phyloP scores from a whole-genome alignment of 768 basidiomycete species.

The Russula vinacea region DNA sequence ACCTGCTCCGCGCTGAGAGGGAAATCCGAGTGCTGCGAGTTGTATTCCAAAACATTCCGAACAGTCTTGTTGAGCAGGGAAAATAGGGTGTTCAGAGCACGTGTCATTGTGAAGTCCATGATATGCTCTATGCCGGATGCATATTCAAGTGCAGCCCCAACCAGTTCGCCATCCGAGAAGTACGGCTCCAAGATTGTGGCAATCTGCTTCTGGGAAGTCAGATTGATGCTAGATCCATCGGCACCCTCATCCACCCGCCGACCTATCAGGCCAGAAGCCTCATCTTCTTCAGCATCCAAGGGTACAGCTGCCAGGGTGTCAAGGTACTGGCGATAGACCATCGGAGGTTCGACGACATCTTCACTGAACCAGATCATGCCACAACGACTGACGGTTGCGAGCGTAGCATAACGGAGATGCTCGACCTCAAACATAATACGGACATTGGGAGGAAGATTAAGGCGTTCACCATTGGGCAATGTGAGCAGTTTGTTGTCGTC shows the following conservation, averaged over 20 bases:
- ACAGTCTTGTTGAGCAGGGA: conserved; percentile 95
- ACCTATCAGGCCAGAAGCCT: conserved; percentile 55
- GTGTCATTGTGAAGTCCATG: conserved; percentile 94
- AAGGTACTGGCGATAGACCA: conserved; percentile 91
- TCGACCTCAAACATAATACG: conserved; percentile 99
- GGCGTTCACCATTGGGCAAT: conserved; percentile 94
- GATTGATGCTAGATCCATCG: conserved; percentile 55
- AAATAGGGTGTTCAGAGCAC: conserved; percentile 93
- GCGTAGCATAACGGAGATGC: conserved; percentile 93
- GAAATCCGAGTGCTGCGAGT: conserved; percentile 92
- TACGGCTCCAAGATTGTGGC: conserved; percentile 73
- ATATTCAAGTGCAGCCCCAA: conserved; percentile 71
- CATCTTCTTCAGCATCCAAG: conserved; percentile 89
- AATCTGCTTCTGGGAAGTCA: conserved; percentile 73
- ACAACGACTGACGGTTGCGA: conserved; percentile 98
- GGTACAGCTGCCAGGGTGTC: conserved; percentile 68
- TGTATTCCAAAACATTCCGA: conserved; percentile 92
- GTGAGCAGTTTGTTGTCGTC: conserved; percentile 99
- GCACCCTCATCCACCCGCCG: conserved; percentile 52
- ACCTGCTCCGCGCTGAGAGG: conserved; percentile 80
- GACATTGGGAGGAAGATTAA: conserved; percentile 94
- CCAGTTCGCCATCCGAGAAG: conserved; percentile 79
- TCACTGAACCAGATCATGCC: conserved; percentile 99
- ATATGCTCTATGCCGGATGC: conserved; percentile 91
- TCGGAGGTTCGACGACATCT: conserved; percentile 83